Conservation (phyloP, 768 basidiomycete genomes). For the Tephrocybe sp. region DNA sequence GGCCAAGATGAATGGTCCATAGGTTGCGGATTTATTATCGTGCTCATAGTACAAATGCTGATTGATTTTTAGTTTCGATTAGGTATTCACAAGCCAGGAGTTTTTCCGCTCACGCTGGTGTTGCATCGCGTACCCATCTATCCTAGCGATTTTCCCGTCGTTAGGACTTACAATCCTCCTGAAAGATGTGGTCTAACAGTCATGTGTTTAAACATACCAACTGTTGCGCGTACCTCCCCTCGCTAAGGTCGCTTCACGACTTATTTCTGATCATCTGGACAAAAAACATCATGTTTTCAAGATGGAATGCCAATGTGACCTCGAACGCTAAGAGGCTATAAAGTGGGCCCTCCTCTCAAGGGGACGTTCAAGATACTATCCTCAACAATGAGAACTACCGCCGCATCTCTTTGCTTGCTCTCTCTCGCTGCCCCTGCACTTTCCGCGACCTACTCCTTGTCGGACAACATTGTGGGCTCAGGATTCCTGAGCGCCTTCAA, state of each 20-base stretch:
- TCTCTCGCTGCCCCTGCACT: slow-evolving; percentile 1
- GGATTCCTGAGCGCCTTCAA: slow-evolving; percentile 48
- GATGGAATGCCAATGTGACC: slow-evolving; percentile 3
- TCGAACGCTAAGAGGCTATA: not conserved
- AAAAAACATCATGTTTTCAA: not conserved
- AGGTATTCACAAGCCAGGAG: no score
- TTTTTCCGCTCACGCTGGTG: no score
- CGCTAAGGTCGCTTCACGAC: not conserved
- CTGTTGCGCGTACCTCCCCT: not conserved
- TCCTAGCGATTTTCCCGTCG: not conserved
- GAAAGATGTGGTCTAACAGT: not conserved
- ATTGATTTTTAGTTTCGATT: no score
- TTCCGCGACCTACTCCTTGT: slow-evolving; percentile 37
- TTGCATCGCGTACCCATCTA: not conserved
- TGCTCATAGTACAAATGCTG: no score
- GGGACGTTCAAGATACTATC: not conserved
- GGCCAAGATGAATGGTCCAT: not conserved
- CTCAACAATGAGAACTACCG: slow-evolving; percentile 2
- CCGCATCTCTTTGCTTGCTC: slow-evolving; percentile 3
- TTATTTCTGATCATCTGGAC: slow-evolving; percentile 7
- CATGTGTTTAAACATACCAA: slow-evolving; percentile 1
- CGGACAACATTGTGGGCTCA: slow-evolving; percentile 41
- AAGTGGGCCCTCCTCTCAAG: not conserved
- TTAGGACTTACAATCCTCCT: no score
- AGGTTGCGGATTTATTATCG: not conserved